Conservation (phyloP, 192 early-diverging fungal genomes). For the Rhizophagus sp. region DNA sequence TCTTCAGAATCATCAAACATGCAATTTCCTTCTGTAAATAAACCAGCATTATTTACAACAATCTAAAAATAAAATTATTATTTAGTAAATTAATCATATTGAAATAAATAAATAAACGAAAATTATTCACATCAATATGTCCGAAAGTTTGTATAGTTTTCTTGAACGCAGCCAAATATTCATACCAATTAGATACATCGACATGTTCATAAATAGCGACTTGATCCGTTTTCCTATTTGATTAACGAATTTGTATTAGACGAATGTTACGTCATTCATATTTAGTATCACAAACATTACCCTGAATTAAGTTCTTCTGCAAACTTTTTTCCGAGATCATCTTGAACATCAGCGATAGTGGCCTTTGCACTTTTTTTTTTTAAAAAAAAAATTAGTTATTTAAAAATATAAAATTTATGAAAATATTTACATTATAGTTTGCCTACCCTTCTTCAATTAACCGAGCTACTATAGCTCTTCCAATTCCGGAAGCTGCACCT, state of each 20-base stretch:
- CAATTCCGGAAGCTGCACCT: not conserved
- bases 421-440: not conserved
- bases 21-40: not conserved
- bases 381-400: too few relatives aligned
- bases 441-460: not conserved
- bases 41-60: not conserved
- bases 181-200: slow-evolving; percentile 46
- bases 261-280: too few relatives aligned
- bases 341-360: slow-evolving; percentile 60
- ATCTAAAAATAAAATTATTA: not conserved
- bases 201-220: slow-evolving; percentile 48
- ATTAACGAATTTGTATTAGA: too few relatives aligned
- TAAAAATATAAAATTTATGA: too few relatives aligned
- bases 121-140: slow-evolving; percentile 37
- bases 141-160: slow-evolving; percentile 54
- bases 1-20: not conserved
- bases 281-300: slow-evolving; percentile 22
- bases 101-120: too few relatives aligned
- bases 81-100: too few relatives aligned
- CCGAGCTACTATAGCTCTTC: not conserved
- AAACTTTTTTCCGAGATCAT: slow-evolving; percentile 33
- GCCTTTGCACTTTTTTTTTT: slow-evolving; percentile 52
- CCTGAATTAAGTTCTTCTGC: slow-evolving; percentile 33
- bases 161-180: slow-evolving; percentile 40
- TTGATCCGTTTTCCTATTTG: slow-evolving; percentile 32